A percentile compares a stretch with the other conserved stretches of the same genome.
phyloP scores from a whole-genome alignment of 2,329 filamentous ascomycete genomes.

The Leptographium lundbergii region DNA sequence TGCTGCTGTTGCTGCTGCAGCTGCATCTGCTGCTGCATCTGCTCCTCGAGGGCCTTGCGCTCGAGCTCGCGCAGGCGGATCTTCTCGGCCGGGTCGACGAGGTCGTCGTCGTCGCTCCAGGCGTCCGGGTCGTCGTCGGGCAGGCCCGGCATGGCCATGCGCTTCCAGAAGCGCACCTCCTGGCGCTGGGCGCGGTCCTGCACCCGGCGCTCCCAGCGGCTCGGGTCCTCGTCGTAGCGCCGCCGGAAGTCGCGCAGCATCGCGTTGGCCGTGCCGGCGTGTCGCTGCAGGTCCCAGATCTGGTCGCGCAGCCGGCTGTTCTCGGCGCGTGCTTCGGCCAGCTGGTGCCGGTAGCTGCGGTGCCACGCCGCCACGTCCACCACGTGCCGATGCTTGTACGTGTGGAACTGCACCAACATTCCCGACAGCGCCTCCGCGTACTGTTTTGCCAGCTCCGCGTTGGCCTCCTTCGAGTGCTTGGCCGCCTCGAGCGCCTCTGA shows the following conservation, averaged over 20 bases:
- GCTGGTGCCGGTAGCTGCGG: slow-evolving; percentile 50
- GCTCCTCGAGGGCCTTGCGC: slow-evolving; percentile 22
- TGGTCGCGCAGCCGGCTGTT: slow-evolving; percentile 50
- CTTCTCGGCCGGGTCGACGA: slow-evolving; percentile 50
- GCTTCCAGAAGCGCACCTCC: slow-evolving; percentile 53
- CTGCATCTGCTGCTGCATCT: slow-evolving; percentile 17
- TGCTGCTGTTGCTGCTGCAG: slow-evolving; percentile 12
- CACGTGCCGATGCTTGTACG: slow-evolving; percentile 52
- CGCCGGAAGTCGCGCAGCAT: slow-evolving; percentile 43
- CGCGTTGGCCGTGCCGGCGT: slow-evolving; percentile 45
- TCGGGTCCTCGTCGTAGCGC: slow-evolving; percentile 42
- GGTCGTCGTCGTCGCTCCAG: slow-evolving; percentile 53
- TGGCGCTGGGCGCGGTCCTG: slow-evolving; percentile 40
- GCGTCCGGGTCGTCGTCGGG: slow-evolving; percentile 47
- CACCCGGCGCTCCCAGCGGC: slow-evolving; percentile 39
- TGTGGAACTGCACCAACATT: slow-evolving; percentile 52
- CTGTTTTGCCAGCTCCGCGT: slow-evolving; percentile 42
- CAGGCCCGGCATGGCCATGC: slow-evolving; percentile 45
- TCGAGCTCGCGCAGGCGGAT: slow-evolving; percentile 38
- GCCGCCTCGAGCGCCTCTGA: slow-evolving; percentile 50
- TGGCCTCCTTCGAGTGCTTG: slow-evolving; percentile 46
- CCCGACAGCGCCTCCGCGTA: slow-evolving; percentile 44
- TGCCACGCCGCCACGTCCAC: slow-evolving; percentile 52
- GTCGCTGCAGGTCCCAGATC: slow-evolving; percentile 54
- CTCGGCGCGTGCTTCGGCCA: slow-evolving; percentile 52